phyloP scores from a whole-genome alignment of 2,329 filamentous ascomycete genomes.

The Thelonectria rubi region DNA sequence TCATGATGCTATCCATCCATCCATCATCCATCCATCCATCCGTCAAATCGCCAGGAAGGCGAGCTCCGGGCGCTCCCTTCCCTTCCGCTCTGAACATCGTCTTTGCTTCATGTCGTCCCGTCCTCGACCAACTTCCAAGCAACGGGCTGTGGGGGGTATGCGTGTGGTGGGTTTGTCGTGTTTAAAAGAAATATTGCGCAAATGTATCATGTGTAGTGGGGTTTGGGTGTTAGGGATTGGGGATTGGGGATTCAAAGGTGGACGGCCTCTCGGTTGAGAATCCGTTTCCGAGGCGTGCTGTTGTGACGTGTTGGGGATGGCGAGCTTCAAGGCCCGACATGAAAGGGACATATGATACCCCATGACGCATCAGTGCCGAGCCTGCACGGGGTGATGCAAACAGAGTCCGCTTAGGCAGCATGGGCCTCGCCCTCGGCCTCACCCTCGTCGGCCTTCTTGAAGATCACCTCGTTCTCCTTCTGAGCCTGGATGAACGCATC shows the following conservation, averaged over 20 bases:
- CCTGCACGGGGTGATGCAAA: slow-evolving; percentile 23
- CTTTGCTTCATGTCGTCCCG: slow-evolving; percentile 34
- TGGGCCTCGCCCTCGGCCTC: slow-evolving; percentile 39
- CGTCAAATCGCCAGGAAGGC: slow-evolving; percentile 33
- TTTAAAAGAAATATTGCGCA: slow-evolving; percentile 17
- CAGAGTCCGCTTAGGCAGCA: slow-evolving; percentile 33
- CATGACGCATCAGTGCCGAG: slow-evolving; percentile 21
- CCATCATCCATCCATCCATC: slow-evolving; percentile 38
- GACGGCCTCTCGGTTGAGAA: slow-evolving; percentile 11
- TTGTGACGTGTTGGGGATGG: slow-evolving; percentile 37
- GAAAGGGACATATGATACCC: slow-evolving; percentile 13
- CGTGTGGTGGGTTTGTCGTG: slow-evolving; percentile 13
- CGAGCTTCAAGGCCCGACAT: slow-evolving; percentile 16
- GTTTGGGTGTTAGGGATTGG: slow-evolving; percentile 14
- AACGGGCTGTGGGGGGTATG: slow-evolving; percentile 23
- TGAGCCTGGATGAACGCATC: slow-evolving; percentile 97
- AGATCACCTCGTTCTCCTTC: slow-evolving; percentile 91
- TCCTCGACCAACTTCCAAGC: slow-evolving; percentile 30
- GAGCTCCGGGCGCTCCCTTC: slow-evolving; percentile 30
- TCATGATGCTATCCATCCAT: slow-evolving; percentile 43
- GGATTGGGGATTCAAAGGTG: slow-evolving; percentile 23
- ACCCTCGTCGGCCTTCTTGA: slow-evolving; percentile 60
- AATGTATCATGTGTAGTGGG: slow-evolving; percentile 27
- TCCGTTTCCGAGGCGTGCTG: slow-evolving; percentile 30
- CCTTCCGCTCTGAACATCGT: slow-evolving; percentile 31